phyloP scores from a whole-genome alignment of 1,139 yeast genomes.

The Blastobotrys aristatus region DNA sequence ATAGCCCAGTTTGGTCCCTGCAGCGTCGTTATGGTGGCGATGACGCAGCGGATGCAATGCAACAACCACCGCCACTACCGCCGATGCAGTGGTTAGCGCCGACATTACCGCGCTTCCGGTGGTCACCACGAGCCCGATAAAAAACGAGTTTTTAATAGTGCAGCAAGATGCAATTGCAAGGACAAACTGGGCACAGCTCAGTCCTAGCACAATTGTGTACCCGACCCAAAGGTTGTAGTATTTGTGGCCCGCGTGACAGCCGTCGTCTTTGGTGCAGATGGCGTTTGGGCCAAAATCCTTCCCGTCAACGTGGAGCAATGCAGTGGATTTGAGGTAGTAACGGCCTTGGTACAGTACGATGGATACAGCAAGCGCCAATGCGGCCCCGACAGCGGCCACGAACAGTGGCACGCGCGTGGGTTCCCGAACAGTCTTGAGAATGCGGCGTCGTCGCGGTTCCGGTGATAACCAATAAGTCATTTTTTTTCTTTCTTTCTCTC shows the following conservation, averaged over 20 bases:
- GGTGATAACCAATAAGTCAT: conserved; percentile 4
- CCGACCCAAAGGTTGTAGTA: not conserved
- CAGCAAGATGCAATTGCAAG: not conserved
- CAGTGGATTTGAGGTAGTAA: not conserved
- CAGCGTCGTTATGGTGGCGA: not conserved
- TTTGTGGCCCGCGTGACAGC: not conserved
- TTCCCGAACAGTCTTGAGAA: not conserved
- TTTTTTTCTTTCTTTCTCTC: not conserved
- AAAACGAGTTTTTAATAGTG: not conserved
- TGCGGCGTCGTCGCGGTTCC: not conserved
- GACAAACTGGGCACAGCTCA: not conserved
- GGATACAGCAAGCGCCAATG: not conserved
- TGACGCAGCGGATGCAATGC: not conserved
- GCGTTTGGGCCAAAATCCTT: not conserved
- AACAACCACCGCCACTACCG: not conserved
- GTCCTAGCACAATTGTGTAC: not conserved
- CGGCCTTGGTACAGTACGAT: not conserved
- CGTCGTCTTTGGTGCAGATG: not conserved
- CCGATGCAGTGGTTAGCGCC: not conserved
- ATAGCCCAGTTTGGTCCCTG: not conserved
- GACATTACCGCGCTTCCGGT: not conserved
- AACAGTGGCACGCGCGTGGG: not conserved
- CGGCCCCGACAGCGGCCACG: not conserved
- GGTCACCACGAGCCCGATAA: not conserved
- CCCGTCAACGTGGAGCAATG: not conserved